Conservation (phyloP, 352 stramenopile species). For the Globisporangium rhizosaccharum region DNA sequence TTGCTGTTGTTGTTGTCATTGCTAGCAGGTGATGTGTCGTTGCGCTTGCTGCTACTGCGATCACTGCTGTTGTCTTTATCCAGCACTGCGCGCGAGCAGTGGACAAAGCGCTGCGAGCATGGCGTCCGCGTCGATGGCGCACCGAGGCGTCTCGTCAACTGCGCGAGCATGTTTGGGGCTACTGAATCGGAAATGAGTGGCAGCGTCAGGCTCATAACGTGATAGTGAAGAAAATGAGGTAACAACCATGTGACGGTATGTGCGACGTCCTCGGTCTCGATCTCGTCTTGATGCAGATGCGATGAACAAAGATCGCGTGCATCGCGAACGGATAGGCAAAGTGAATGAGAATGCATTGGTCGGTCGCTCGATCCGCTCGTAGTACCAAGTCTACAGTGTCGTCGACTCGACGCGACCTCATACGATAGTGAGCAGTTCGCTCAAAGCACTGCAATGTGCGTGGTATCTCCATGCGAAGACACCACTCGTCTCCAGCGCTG, state of each 20-base stretch:
- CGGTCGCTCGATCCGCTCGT: too few species aligned
- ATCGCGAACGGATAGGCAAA: too few species aligned
- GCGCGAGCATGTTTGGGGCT: constrained; percentile 30
- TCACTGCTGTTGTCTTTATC: not conserved
- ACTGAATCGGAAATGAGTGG: not conserved
- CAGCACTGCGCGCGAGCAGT: not conserved
- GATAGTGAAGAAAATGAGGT: constrained; percentile 6
- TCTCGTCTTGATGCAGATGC: too few species aligned
- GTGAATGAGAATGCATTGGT: too few species aligned
- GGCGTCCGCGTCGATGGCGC: constrained; percentile 8
- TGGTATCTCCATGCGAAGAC: not conserved
- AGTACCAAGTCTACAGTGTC: not conserved
- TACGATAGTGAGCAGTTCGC: not conserved
- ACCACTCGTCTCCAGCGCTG: not conserved
- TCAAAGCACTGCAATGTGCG: not conserved
- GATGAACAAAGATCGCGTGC: too few species aligned
- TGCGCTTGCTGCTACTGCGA: not conserved
- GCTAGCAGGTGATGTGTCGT: not conserved
- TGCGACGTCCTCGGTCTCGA: too few species aligned
- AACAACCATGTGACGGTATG: too few species aligned
- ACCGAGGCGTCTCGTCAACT: constrained; percentile 23
- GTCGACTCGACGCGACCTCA: not conserved
- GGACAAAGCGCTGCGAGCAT: not conserved
- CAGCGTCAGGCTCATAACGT: not conserved
- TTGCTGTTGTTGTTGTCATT: not conserved